Conservation (phyloP, 1,284 basidiomycete species). For the Cutaneotrichosporon cyanovorans region DNA sequence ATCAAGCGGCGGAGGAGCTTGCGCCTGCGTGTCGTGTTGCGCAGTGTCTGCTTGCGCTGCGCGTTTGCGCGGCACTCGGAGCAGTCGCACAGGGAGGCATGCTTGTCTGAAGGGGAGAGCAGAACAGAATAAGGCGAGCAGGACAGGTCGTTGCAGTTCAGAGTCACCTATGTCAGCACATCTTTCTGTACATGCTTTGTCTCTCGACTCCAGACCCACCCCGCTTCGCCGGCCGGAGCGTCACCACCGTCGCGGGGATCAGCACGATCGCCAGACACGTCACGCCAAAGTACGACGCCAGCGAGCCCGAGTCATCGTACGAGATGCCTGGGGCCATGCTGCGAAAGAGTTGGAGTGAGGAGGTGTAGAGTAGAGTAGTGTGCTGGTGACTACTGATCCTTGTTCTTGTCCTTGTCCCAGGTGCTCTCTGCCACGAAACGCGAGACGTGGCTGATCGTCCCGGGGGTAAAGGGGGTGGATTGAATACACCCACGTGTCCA, state of each 20-base stretch:
- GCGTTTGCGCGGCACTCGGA: constrained; percentile 22
- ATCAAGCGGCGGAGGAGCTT: constrained; percentile 47
- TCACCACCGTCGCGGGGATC: constrained; percentile 62
- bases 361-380: background rate
- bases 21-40: constrained; percentile 45
- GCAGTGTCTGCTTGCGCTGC: constrained; percentile 8
- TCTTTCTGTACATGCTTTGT: constrained; percentile 15
- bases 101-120: constrained; percentile 16
- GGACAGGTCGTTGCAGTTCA: background rate
- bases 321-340: constrained; percentile 42
- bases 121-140: constrained; percentile 37
- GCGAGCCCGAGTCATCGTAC: constrained; percentile 81
- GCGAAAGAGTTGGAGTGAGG: constrained; percentile 2
- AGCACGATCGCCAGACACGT: constrained; percentile 75
- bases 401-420: too few relatives aligned
- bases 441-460: too few relatives aligned
- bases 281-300: constrained; percentile 82
- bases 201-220: constrained; percentile 32
- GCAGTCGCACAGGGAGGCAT: constrained; percentile 31
- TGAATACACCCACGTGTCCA: too few relatives aligned
- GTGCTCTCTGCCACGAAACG: too few relatives aligned
- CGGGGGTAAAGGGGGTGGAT: too few relatives aligned
- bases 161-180: background rate
- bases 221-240: constrained; percentile 36
- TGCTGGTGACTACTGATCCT: background rate